Evolutionary conservation across 331 rosid genomes (phyloP).

Genomic region (Pyrus hybrid): DNA sequence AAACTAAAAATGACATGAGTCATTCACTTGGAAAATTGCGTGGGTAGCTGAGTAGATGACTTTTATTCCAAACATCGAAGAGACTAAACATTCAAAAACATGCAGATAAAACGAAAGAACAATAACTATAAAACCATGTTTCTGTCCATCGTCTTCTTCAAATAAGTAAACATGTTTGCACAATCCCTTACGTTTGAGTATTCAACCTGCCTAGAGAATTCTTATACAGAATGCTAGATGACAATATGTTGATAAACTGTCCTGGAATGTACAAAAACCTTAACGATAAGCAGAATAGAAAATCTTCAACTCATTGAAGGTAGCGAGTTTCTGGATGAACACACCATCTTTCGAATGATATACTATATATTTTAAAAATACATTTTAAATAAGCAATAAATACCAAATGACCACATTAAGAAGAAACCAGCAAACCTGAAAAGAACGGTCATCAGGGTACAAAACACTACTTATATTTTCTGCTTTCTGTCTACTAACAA

Average conservation of each 20-base stretch:
- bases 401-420: neutral
- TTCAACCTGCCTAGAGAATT: neutral
- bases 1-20: neutral
- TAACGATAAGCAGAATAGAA: neutral
- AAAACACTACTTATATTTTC: conserved; percentile 66
- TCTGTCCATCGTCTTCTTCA: neutral
- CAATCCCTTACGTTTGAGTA: neutral
- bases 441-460: conserved; percentile 74
- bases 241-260: neutral
- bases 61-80: neutral
- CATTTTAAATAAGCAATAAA: neutral
- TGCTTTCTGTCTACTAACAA: conserved; percentile 61
- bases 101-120: neutral
- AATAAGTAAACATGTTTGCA: neutral
- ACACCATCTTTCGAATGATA: neutral
- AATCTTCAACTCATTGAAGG: neutral
- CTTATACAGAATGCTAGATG: neutral
- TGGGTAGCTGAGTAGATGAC: neutral
- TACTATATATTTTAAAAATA: neutral
- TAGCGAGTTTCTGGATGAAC: neutral
- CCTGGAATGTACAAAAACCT: neutral
- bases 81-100: neutral
- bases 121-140: neutral
- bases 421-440: conserved; percentile 41
- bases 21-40: neutral